Percentiles rank a stretch among this genome's conserved stretches.
phyloP scores from a whole-genome alignment of 2,329 filamentous ascomycete genomes.

The Emergomyces africanus region DNA sequence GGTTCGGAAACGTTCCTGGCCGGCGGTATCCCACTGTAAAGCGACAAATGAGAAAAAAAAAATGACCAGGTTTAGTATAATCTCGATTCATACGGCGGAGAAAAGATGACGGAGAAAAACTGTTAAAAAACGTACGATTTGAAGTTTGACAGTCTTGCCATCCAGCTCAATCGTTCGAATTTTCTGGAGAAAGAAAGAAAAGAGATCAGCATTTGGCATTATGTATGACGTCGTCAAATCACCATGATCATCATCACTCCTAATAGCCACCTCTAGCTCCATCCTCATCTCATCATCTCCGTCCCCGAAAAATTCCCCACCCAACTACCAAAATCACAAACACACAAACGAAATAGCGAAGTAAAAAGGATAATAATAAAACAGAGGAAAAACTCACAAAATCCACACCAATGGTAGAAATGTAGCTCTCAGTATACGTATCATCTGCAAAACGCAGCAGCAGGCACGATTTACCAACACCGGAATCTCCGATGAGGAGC shows the following conservation, averaged over 20 bases:
- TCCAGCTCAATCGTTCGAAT: constrained; percentile 99
- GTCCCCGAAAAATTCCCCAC: background rate
- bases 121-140: constrained; percentile 72
- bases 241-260: background rate
- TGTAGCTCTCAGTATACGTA: constrained; percentile 99
- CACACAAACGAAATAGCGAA: background rate
- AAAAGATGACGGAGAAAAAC: background rate
- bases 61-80: background rate
- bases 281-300: background rate
- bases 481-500: constrained; percentile 99
- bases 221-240: background rate
- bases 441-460: constrained; percentile 96
- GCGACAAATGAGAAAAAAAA: constrained; percentile 1
- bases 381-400: constrained; percentile 54
- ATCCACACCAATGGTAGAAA: constrained; percentile 98
- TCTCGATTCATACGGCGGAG: background rate
- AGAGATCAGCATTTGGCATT: constrained; percentile 2
- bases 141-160: constrained; percentile 98
- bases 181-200: constrained; percentile 51
- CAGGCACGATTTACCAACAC: constrained; percentile 99
- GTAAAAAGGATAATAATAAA: background rate
- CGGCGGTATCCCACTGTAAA: constrained; percentile 90
- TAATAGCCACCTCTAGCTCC: background rate
- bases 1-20: constrained; percentile 98
- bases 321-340: background rate